These are phyloP conservation scores for Cucumis hystrix DNA, from an alignment of 306 rosid genomes.

Conservation along the genomic window DNA sequence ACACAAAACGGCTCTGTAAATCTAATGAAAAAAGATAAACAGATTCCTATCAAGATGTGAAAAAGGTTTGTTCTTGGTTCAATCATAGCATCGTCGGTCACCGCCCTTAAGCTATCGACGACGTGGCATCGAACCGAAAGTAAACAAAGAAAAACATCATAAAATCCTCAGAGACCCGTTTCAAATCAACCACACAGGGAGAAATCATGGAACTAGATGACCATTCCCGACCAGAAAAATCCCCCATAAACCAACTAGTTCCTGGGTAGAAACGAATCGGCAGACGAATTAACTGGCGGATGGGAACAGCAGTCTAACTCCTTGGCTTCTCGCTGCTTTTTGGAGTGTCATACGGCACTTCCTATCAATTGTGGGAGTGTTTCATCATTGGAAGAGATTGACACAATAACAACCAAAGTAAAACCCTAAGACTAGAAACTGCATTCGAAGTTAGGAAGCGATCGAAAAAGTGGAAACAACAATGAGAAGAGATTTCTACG, in stretches of 20 bases:
- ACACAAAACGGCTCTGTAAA: constrained; percentile 70
- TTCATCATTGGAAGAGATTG: constrained; percentile 41
- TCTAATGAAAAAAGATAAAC: constrained; percentile 18
- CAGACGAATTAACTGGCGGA: constrained; percentile 8
- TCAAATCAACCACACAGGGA: constrained; percentile 52
- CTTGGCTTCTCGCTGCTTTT: constrained; percentile 24
- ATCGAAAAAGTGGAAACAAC: too few relatives aligned
- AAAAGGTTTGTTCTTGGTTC: constrained; percentile 33
- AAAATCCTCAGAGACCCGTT: constrained; percentile 75
- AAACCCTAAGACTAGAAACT: too few relatives aligned
- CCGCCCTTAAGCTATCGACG: constrained; percentile 38
- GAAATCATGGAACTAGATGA: not conserved
- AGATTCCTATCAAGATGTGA: constrained; percentile 75
- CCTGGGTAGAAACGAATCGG: constrained; percentile 10
- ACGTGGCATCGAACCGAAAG: constrained; percentile 55
- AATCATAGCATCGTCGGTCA: constrained; percentile 72
- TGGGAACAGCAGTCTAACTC: constrained; percentile 5
- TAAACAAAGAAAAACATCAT: fast-evolving
- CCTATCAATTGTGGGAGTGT: constrained; percentile 68
- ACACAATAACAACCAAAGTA: too few relatives aligned
- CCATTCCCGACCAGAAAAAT: constrained; percentile 18
- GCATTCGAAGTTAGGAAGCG: too few relatives aligned
- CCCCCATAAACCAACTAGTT: not conserved
- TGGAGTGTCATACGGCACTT: constrained; percentile 96
- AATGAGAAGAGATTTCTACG: not conserved